A percentile compares a stretch with the other conserved stretches of the same genome.
These are phyloP conservation scores for Fusarium coicis DNA, from an alignment of 2,329 filamentous ascomycete genomes.

Conservation along the genomic window DNA sequence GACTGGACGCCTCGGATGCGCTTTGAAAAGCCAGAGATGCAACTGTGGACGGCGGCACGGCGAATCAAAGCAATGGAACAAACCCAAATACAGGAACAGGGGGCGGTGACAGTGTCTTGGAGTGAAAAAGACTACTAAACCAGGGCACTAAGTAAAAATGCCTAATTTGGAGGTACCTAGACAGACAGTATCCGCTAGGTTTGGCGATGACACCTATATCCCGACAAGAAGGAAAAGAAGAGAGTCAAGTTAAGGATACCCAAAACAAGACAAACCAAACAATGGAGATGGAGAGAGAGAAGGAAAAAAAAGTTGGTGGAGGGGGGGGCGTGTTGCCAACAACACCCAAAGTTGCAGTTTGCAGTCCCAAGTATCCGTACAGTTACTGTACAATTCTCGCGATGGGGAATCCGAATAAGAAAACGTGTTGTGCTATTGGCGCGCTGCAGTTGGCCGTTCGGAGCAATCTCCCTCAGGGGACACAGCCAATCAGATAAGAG, in stretches of 20 bases:
- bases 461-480: constrained; percentile 34
- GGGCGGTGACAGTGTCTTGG: constrained; percentile 23
- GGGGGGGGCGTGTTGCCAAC: constrained; percentile 16
- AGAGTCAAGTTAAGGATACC: neutral
- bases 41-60: constrained; percentile 1
- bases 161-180: constrained; percentile 1
- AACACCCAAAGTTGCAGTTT: neutral
- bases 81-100: neutral
- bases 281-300: neutral
- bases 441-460: constrained; percentile 8
- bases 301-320: constrained; percentile 6
- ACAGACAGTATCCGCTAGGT: constrained; percentile 4
- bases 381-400: constrained; percentile 18
- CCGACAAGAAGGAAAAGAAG: neutral
- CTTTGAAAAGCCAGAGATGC: constrained; percentile 17
- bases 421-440: constrained; percentile 45
- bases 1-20: constrained; percentile 16
- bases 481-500: constrained; percentile 30
- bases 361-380: neutral
- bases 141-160: constrained; percentile 1
- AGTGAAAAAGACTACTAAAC: neutral
- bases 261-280: neutral
- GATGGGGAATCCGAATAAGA: constrained; percentile 40
- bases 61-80: constrained; percentile 1
- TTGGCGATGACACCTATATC: neutral